Conservation (phyloP, 371 early-diverging fungal genomes). For the Rhizopus delemar region DNA sequence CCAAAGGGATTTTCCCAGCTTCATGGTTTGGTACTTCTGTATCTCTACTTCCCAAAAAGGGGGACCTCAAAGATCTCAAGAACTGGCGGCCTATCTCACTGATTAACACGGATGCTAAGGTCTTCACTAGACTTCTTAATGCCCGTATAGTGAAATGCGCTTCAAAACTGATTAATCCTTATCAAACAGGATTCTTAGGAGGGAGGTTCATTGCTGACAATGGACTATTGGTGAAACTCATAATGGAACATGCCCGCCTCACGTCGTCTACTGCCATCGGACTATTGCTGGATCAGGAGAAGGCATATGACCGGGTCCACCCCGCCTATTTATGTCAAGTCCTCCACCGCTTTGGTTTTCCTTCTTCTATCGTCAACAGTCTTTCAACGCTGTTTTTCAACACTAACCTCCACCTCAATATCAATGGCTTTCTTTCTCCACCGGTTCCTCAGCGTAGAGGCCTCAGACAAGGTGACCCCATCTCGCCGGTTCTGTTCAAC, state of each 20-base stretch:
- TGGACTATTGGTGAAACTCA: constrained; percentile 4
- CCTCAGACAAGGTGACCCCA: constrained; percentile 31
- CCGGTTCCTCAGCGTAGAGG: constrained; percentile 21
- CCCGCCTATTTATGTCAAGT: constrained; percentile 17
- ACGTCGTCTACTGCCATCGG: constrained; percentile 5
- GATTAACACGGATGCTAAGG: constrained; percentile 32
- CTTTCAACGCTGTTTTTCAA: constrained; percentile 8
- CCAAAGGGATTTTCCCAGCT: constrained; percentile 9
- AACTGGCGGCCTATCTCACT: constrained; percentile 34
- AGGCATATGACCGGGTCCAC: constrained; percentile 19
- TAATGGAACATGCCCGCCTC: not conserved
- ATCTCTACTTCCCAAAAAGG: constrained; percentile 27
- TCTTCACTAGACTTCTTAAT: constrained; percentile 25
- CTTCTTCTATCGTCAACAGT: constrained; percentile 1
- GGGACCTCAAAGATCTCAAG: constrained; percentile 9
- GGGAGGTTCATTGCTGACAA: constrained; percentile 18
- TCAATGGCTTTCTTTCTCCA: constrained; percentile 11
- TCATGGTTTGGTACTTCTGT: constrained; percentile 21
- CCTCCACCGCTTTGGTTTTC: constrained; percentile 8
- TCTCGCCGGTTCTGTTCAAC: constrained; percentile 34
- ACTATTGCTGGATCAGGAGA: constrained; percentile 3
- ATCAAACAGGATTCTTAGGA: constrained; percentile 19
- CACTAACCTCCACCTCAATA: constrained; percentile 3
- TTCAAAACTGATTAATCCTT: not conserved
- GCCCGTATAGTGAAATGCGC: not conserved